Evolutionary conservation across 2,329 filamentous ascomycete genomes (phyloP).

Genomic region (Alternaria arbusti): DNA sequence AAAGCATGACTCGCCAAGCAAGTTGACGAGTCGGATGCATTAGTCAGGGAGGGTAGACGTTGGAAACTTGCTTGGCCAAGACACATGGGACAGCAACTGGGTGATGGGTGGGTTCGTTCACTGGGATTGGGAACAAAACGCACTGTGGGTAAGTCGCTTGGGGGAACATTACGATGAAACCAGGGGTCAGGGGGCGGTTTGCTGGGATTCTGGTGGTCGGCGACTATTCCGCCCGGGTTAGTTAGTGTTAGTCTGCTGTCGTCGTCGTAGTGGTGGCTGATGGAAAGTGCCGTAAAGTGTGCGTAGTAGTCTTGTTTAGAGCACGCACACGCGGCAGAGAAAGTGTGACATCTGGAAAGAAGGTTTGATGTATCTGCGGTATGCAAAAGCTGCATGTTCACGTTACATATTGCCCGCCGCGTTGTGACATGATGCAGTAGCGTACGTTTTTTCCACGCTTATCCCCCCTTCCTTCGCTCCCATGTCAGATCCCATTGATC

Average conservation of each 20-base stretch:
- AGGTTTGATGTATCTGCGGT: slow-evolving; percentile 1
- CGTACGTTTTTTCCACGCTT: slow-evolving; percentile 9
- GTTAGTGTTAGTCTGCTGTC: not conserved
- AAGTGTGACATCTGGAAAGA: not conserved
- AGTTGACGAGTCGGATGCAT: not conserved
- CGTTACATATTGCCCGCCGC: not conserved
- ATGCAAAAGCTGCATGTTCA: slow-evolving; percentile 5
- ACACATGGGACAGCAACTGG: not conserved
- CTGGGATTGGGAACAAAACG: not conserved
- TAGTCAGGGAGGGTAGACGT: not conserved
- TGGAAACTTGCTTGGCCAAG: not conserved
- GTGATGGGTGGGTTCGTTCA: slow-evolving; percentile 1
- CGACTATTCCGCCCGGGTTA: not conserved
- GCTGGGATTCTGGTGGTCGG: not conserved
- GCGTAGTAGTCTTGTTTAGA: not conserved
- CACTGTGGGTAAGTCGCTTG: slow-evolving; percentile 1
- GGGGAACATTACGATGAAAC: slow-evolving; percentile 3
- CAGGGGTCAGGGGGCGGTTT: slow-evolving; percentile 4
- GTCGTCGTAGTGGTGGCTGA: not conserved
- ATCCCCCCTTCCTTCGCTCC: slow-evolving; percentile 7
- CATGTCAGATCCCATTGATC: not conserved
- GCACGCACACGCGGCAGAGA: not conserved
- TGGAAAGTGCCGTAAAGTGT: not conserved
- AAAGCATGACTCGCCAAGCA: not conserved
- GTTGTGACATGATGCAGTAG: slow-evolving; percentile 14